Conservation (phyloP, 441 rosid genomes). For the Populus tomentosa region DNA sequence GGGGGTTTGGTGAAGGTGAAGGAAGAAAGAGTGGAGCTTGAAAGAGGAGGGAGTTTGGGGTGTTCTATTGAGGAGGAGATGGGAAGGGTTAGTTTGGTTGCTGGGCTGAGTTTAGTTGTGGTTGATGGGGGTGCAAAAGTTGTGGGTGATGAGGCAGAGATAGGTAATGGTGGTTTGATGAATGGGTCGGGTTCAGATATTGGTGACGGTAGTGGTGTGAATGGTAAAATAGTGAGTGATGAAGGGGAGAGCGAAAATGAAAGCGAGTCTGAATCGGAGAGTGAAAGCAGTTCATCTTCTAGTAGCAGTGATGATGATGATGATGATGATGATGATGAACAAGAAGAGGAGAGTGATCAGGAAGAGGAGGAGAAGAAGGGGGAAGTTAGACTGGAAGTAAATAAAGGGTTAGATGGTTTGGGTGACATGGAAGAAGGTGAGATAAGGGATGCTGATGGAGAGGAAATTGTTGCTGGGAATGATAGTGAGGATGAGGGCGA, state of each 20-base stretch:
- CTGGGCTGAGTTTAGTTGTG: background rate
- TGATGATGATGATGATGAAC: conserved; percentile 20
- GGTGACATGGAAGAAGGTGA: conserved; percentile 90
- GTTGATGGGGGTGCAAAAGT: conserved; percentile 2
- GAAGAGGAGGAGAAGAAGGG: conserved; percentile 20
- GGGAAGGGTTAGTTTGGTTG: background rate
- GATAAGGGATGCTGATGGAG: conserved; percentile 43
- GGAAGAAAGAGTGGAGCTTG: background rate
- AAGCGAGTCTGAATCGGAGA: conserved; percentile 30
- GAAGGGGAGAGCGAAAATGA: conserved; percentile 28
- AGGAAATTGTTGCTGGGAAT: conserved; percentile 21
- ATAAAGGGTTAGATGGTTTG: conserved; percentile 21
- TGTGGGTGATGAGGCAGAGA: background rate
- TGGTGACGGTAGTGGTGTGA: conserved; percentile 18
- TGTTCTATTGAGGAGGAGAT: conserved; percentile 15
- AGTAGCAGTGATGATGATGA: conserved; percentile 16
- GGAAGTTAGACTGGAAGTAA: conserved; percentile 15
- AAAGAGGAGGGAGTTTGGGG: background rate
- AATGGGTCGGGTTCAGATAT: conserved; percentile 9
- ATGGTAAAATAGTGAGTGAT: conserved; percentile 19
- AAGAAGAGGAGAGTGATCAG: conserved; percentile 21
- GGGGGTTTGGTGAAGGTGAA: background rate
- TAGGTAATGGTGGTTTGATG: conserved; percentile 9
- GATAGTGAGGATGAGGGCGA: conserved; percentile 28
- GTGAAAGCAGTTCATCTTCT: conserved; percentile 30